Conservation (phyloP, 306 rosid genomes). For the Dicorynia guianensis region DNA sequence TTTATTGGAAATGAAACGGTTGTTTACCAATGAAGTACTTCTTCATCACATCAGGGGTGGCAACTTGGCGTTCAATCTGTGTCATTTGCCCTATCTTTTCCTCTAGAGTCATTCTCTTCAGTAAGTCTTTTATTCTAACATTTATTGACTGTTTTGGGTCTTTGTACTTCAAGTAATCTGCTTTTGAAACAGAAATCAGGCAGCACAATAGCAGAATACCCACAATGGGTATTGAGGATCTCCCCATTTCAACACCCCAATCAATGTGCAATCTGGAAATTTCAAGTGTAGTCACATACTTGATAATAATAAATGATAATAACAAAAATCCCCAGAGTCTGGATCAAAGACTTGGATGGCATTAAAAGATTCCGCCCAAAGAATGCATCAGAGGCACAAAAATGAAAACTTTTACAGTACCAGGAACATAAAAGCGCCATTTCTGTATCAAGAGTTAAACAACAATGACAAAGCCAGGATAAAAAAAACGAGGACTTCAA, state of each 20-base stretch:
- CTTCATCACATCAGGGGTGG: conserved; percentile 14
- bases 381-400: too few species aligned
- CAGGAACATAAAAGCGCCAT: too few species aligned
- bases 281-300: background rate
- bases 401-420: too few species aligned
- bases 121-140: conserved; percentile 9
- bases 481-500: too few species aligned
- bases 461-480: too few species aligned
- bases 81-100: conserved; percentile 43
- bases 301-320: background rate
- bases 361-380: too few species aligned
- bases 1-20: background rate
- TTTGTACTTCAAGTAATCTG: conserved; percentile 2
- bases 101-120: conserved; percentile 28
- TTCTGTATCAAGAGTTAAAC: too few species aligned
- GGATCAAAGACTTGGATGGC: too few species aligned
- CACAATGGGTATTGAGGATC: background rate
- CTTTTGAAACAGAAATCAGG: background rate
- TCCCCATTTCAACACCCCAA: background rate
- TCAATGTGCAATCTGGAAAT: too few species aligned
- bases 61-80: conserved; percentile 27
- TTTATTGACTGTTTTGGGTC: background rate
- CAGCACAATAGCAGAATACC: background rate
- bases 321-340: background rate
- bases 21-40: conserved; percentile 6